phyloP scores from a whole-genome alignment of 2,329 filamentous ascomycete genomes.

The Emericellopsis atlantica region DNA sequence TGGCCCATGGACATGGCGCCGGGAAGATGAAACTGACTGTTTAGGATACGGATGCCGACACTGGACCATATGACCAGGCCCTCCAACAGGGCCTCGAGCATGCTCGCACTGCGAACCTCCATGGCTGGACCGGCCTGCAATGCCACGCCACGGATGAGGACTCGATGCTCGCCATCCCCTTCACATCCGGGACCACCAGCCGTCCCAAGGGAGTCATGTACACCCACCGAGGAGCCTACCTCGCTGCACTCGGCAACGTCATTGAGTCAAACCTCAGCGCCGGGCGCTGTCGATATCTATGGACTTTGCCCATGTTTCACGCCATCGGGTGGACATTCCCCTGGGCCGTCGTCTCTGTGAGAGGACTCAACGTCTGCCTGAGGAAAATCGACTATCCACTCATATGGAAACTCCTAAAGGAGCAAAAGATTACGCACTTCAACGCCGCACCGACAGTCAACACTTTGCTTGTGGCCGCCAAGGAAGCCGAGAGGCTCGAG shows the following conservation, averaged over 20 bases:
- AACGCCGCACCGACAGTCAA: conserved; percentile 95
- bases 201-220: conserved; percentile 87
- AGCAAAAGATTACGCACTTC: conserved; percentile 85
- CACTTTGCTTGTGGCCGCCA: conserved; percentile 72
- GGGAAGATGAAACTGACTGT: not conserved
- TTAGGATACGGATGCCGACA: conserved; percentile 46
- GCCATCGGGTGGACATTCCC: conserved; percentile 76
- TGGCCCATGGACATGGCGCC: not conserved
- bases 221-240: conserved; percentile 77
- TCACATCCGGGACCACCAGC: conserved; percentile 89
- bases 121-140: conserved; percentile 68
- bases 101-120: conserved; percentile 51
- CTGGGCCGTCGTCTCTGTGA: conserved; percentile 83
- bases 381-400: conserved; percentile 90
- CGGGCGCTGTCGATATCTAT: conserved; percentile 70
- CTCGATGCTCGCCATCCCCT: conserved; percentile 72
- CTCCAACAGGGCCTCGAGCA: conserved; percentile 67
- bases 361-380: conserved; percentile 90
- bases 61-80: conserved; percentile 74
- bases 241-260: conserved; percentile 74
- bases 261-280: conserved; percentile 77
- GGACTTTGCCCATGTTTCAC: conserved; percentile 83
- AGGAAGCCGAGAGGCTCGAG: conserved; percentile 59
- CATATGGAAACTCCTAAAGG: conserved; percentile 81
- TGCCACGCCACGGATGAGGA: conserved; percentile 64